These are phyloP conservation scores for Pythium inflatum DNA, from an alignment of 352 stramenopile species.

Conservation along the genomic window DNA sequence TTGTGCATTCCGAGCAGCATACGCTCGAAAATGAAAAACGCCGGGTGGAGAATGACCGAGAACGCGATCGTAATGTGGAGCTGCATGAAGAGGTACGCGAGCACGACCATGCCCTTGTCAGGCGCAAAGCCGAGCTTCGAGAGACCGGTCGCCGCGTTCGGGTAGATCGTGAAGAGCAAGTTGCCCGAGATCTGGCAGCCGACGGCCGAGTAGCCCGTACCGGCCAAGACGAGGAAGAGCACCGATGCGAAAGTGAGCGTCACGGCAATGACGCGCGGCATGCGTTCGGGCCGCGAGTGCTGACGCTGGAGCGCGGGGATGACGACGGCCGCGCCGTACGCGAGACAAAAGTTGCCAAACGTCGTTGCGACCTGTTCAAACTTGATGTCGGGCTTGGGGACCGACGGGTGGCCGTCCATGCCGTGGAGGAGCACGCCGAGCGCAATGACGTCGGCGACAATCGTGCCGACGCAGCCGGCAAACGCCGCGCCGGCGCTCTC, in stretches of 20 bases:
- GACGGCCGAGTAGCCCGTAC: constrained; percentile 54
- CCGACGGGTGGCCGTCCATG: constrained; percentile 56
- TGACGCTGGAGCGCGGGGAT: constrained; percentile 68
- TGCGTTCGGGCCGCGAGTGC: constrained; percentile 59
- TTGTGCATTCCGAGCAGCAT: constrained; percentile 62
- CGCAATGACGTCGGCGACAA: constrained; percentile 61
- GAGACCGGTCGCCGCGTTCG: constrained; percentile 35
- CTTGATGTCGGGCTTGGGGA: constrained; percentile 47
- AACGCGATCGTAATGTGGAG: constrained; percentile 61
- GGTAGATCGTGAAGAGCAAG: constrained; percentile 70
- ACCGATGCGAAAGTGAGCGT: constrained; percentile 57
- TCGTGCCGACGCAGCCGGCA: constrained; percentile 59
- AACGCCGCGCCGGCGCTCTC: constrained; percentile 64
- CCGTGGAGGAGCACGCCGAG: constrained; percentile 53
- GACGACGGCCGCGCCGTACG: constrained; percentile 65
- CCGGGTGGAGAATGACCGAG: constrained; percentile 58
- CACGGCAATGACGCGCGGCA: constrained; percentile 62
- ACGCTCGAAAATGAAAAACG: constrained; percentile 56
- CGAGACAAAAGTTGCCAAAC: constrained; percentile 69
- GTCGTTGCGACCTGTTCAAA: constrained; percentile 57
- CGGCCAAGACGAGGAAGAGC: constrained; percentile 53
- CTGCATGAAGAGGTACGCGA: constrained; percentile 59
- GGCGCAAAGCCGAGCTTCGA: constrained; percentile 38
- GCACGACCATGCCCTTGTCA: constrained; percentile 36
- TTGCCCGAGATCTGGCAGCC: constrained; percentile 74